These are phyloP conservation scores for Talaromyces sp. DNA, from an alignment of 2,329 filamentous ascomycete genomes.

Conservation along the genomic window DNA sequence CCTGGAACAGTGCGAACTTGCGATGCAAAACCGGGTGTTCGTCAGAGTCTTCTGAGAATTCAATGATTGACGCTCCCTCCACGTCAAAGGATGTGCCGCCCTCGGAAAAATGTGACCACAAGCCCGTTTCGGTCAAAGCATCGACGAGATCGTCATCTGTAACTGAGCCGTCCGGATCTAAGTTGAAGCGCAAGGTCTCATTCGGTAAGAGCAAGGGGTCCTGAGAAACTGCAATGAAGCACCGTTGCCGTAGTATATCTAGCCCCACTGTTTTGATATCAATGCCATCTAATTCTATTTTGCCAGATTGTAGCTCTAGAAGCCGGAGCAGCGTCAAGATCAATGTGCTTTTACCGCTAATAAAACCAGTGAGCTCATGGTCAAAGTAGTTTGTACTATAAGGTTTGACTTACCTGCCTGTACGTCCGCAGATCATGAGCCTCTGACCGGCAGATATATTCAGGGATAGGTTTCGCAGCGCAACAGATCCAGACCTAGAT, in stretches of 20 bases:
- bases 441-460: slow-evolving; percentile 8
- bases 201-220: slow-evolving; percentile 8
- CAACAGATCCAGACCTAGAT: not conserved
- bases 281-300: slow-evolving; percentile 9
- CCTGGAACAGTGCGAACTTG: not conserved
- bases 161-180: not conserved
- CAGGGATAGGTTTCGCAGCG: slow-evolving; percentile 1
- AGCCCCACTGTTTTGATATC: slow-evolving; percentile 5
- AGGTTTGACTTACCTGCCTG: slow-evolving; percentile 7
- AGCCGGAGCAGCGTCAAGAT: not conserved
- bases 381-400: not conserved
- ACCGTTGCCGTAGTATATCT: slow-evolving; percentile 6
- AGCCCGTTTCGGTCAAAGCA: not conserved
- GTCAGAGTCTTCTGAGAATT: not conserved
- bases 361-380: not conserved
- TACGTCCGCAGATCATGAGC: slow-evolving; percentile 14
- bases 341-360: slow-evolving; percentile 9
- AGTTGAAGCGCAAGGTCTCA: slow-evolving; percentile 9
- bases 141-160: not conserved
- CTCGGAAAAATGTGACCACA: slow-evolving; percentile 6
- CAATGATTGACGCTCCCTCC: not conserved
- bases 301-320: slow-evolving; percentile 4
- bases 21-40: slow-evolving; percentile 1
- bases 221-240: slow-evolving; percentile 11
- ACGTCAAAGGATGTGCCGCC: not conserved